Evolutionary conservation across 306 rosid genomes (phyloP).

Genomic region (Vachellia pachyceras): DNA sequence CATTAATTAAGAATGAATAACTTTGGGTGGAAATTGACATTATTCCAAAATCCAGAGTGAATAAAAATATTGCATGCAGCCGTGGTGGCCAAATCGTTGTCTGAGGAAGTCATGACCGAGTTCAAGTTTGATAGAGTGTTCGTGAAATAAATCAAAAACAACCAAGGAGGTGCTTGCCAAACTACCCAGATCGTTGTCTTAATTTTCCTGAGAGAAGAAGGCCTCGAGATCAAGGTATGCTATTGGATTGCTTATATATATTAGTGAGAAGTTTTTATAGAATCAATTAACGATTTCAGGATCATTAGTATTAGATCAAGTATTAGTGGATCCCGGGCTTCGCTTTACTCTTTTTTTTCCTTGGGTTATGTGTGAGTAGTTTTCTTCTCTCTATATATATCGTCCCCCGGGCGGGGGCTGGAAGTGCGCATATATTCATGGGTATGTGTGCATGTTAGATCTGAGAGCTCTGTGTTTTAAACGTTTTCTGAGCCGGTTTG

Average conservation of each 20-base stretch:
- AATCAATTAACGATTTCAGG: not conserved
- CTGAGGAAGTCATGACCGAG: not conserved
- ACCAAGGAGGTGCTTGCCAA: not conserved
- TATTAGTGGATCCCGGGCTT: not conserved
- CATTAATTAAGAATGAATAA: not conserved
- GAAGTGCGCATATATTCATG: no score
- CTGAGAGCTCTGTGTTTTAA: not conserved
- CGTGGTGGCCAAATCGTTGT: not conserved
- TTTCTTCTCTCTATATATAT: not conserved
- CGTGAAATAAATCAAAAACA: not conserved
- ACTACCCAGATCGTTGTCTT: not conserved
- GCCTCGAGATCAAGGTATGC: not conserved
- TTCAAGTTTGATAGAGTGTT: not conserved
- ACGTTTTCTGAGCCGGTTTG: not conserved
- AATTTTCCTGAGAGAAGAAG: not conserved
- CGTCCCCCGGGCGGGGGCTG: no score
- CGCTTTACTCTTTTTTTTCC: not conserved
- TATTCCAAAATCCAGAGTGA: slow-evolving; percentile 9
- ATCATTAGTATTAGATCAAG: not conserved
- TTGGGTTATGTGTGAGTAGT: not conserved
- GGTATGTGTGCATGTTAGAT: not conserved
- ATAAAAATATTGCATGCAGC: slow-evolving; percentile 1
- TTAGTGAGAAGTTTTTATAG: not conserved
- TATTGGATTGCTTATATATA: not conserved
- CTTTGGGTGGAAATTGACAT: not conserved